Evolutionary conservation across 345 rosid genomes (phyloP), one percentile per base, ranked within the genome.

Genomic region (Sonneratia caseolaris): DNA sequence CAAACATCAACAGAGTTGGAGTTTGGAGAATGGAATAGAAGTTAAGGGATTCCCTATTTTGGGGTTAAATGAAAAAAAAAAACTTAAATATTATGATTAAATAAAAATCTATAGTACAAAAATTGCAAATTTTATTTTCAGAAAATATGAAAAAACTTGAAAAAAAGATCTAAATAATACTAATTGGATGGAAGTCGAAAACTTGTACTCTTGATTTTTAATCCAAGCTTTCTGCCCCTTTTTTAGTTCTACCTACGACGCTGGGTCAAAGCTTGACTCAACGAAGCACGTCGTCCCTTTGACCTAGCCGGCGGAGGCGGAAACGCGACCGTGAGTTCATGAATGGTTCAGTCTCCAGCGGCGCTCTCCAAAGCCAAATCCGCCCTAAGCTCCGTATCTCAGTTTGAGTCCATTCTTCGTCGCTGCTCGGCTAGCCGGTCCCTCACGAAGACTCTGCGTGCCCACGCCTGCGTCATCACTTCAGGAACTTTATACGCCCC

Each of bases 381-480:
- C 55, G 22, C 59, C 42, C 62, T 74, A 48, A 48, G 51, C 55
- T n/a, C 66, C 21, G 64, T 57, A 16, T 27, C 72, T 45, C 76
- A n/a, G 48, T 74, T 49, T 22, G 48, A 64, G 62, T 69, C 77
- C 35, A 47, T 75, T 40, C 64, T 75, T 36, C 56, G 0, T 7
- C 70, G 51, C 42, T 42, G 64, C 64, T 70, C 22, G 51, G 67
- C 49, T 32, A 24, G 64, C 49, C 68, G 61, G 27, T 69, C 72
- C 68, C 72, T 70, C 4, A 10, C 38, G 10, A 48, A 36, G 51
- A 64, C 73, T 37, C 18, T 70, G 77, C 66, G 38, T 6, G 65
- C 70, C 70, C 77, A 70, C 24, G 73, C 77, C 70, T 72, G 24
- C 64, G 55, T 37, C 73, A 66, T 75, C 68, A 57, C 72, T 7